phyloP scores from a whole-genome alignment of 1,139 yeast species.

The Meyerozyma elateridarum region DNA sequence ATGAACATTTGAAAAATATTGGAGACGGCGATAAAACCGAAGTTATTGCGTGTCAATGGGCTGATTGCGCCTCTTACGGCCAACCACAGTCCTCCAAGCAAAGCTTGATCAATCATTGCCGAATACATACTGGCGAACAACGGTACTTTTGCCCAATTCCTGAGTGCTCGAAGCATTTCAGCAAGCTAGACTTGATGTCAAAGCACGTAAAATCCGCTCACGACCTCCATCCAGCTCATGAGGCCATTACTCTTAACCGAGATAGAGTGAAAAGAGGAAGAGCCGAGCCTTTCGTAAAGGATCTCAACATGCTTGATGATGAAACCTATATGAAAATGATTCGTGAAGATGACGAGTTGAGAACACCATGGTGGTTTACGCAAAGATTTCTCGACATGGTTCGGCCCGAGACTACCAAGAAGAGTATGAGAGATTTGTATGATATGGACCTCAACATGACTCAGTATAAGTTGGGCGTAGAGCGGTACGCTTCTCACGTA shows the following conservation, averaged over 20 bases:
- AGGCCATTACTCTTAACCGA: slow-evolving; percentile 27
- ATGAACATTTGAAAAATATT: slow-evolving; percentile 19
- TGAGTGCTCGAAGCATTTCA: slow-evolving; percentile 60
- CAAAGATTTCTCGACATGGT: slow-evolving; percentile 26
- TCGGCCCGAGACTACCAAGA: slow-evolving; percentile 11
- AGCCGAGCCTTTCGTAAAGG: slow-evolving; percentile 15
- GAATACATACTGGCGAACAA: slow-evolving; percentile 64
- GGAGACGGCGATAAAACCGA: not conserved
- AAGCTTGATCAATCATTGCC: slow-evolving; percentile 57
- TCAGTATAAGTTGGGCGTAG: slow-evolving; percentile 31
- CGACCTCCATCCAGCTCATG: slow-evolving; percentile 40
- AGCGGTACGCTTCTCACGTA: slow-evolving; percentile 26
- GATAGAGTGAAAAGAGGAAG: slow-evolving; percentile 11
- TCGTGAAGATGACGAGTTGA: slow-evolving; percentile 31
- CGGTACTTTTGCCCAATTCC: slow-evolving; percentile 68
- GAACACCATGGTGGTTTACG: slow-evolving; percentile 44
- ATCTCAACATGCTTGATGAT: slow-evolving; percentile 21
- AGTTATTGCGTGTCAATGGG: slow-evolving; percentile 50
- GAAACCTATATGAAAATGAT: slow-evolving; percentile 25
- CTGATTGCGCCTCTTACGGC: slow-evolving; percentile 51
- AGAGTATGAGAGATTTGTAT: slow-evolving; percentile 15
- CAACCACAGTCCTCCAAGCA: slow-evolving; percentile 53
- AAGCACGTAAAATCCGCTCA: slow-evolving; percentile 63
- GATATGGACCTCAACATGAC: slow-evolving; percentile 30
- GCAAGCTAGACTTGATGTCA: slow-evolving; percentile 57